Evolutionary conservation across 2,329 filamentous ascomycete species (phyloP).

Genomic region (Venturia pyrina): DNA sequence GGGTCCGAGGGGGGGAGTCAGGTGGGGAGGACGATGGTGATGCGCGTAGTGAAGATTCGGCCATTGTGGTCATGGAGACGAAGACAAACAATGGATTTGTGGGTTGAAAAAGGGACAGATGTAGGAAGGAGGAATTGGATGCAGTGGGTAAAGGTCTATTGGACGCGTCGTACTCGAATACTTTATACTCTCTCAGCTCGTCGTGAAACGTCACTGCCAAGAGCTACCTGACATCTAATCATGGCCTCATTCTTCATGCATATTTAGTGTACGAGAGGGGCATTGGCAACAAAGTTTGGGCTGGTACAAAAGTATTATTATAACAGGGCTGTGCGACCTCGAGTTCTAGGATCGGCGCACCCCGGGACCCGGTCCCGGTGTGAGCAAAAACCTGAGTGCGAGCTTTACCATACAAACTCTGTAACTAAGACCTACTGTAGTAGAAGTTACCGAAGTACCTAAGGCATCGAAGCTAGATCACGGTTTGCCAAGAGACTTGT

Average conservation of each 20-base stretch:
- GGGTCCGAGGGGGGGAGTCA: background rate
- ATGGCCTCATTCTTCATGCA: background rate
- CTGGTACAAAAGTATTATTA: too few species aligned
- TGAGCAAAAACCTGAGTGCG: too few species aligned
- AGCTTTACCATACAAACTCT: too few species aligned
- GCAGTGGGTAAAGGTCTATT: background rate
- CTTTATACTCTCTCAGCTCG: background rate
- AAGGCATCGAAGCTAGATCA: too few species aligned
- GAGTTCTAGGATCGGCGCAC: background rate
- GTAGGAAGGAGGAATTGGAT: background rate
- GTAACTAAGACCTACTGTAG: too few species aligned
- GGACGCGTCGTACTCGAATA: background rate
- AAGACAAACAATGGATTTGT: too few species aligned
- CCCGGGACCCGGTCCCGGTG: too few species aligned
- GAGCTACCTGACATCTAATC: background rate
- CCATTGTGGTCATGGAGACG: background rate
- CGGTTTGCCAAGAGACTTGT: too few species aligned
- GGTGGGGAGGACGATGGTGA: background rate
- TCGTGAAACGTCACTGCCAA: background rate
- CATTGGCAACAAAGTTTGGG: background rate
- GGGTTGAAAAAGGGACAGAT: too few species aligned
- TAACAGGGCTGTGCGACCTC: background rate
- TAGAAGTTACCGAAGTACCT: too few species aligned
- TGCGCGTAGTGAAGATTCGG: background rate
- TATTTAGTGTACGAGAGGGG: background rate